Evolutionary conservation across 1,284 basidiomycete genomes (phyloP), one percentile per base, ranked within the genome.

Genomic region (Baeospora myosura): DNA sequence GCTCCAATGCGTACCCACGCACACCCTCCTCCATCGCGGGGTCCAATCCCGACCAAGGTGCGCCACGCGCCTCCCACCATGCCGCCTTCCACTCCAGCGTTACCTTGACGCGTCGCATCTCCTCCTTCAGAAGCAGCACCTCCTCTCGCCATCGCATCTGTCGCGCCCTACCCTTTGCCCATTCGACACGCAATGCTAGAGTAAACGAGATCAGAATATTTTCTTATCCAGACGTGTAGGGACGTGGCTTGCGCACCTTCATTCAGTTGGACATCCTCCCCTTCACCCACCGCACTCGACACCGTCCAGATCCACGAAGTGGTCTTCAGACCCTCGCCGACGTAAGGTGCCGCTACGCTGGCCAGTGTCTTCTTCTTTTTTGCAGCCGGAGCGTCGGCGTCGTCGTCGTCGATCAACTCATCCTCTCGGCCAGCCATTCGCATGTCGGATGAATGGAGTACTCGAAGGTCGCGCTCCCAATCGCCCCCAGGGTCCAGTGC

Each of bases 261-360:
- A 37, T 10, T 10, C n/a, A n/a, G n/a, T n/a, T n/a, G n/a, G n/a
- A 23, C 21, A 10, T 17, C 8, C 16, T 10, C 7, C 6, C 5
- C 23, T 6, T 17, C n/a, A 8, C n/a, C 26, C 8, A 8, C 26
- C 8, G 8, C n/a, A n/a, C 8, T 29, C 7, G 12, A 12, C 11
- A 17, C 21, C 21, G 16, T 7, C 35, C 35, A 37, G 6, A 37
- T 37, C 35, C 35, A 37, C 18, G 35, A 37, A 8, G 23, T 17
- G 8, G 7, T 8, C 7, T 21, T 20, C 11, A 5, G 21, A 17
- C 35, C 8, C 16, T 23, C 16, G 8, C n/a, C n/a, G n/a, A n/a
- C n/a, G 32, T 10, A 34, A 10, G 7, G 16, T 12, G 35, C 6
- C 35, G 8, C 35, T 12, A 6, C 8, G 10, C 8, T 12, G 18